Evolutionary conservation across 2,329 filamentous ascomycete species (phyloP), one percentile per base, ranked within the genome.

Genomic region (Dactylellina haptotyla): DNA sequence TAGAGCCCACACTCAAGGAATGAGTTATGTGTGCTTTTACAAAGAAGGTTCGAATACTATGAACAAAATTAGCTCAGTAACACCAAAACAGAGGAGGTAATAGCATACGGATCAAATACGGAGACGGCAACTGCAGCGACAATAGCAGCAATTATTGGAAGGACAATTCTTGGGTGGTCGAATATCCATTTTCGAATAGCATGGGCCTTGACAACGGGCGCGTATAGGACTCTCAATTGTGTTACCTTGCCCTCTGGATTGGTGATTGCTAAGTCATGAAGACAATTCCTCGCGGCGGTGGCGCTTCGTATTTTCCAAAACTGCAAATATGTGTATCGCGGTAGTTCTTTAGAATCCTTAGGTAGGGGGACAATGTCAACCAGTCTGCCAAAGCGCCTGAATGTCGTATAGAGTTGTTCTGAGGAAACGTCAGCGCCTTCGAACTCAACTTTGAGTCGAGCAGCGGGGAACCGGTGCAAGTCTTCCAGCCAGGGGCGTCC

Each of bases 401-500:
- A 97, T 48, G 97, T 84, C 39, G 89, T 89, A 81, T 96, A 98
- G 0, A 98, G 82, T 0, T 88, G 87, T 80, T 99, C 95, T 78
- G 96, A 92, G 0, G 90, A 92, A 16, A 98, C 82, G 77, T 97
- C 93, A 4, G 89, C 87, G 0, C 89, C 89, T 63, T 89, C 84
- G 76, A 97, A 98, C 79, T 98, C 94, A 20, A 97, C 88, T 77
- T 88, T 90, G 37, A 99, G 79, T 26, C 91, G 85, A 41, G 84
- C 84, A 66, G 89, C 92, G 0, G 95, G 95, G 56, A 93, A 88
- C 4, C 93, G 87, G 77, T 92, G 90, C 26, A 99, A 83, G 79
- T 99, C 95, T 79, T 98, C 95, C 1, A 98, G 86, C 95, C 95
- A 99, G 0, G 95, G 95, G 20, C 89, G 87, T 8, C 95, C 95